Base-by-base conservation (phyloP, 371 early-diverging fungal genomes). In the Syncephalastrum monosporum region DNA sequence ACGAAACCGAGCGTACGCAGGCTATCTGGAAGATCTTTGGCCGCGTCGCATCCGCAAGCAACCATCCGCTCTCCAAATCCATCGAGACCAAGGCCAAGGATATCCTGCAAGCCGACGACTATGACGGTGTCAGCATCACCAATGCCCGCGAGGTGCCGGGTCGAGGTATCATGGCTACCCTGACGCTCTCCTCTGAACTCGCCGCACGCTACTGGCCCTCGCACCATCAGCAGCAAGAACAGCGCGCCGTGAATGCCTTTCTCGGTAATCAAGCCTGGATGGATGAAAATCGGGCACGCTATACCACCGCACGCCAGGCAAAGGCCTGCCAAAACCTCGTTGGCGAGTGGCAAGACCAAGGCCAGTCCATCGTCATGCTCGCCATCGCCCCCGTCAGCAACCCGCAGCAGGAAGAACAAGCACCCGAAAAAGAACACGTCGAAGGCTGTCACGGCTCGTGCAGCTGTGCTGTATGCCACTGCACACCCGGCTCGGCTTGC, bases 181-280 rank as follows among this genome's bases (percentile, higher is more conserved):
- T 82, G 21, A 60, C 67, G 3, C 53, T 82, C 2, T 61, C 70
- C 2, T 42, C 57, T 17, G 62, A 60, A 0, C 57, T 71, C 3
- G 60, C 65, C 14, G 38, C 24, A 10, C 48, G 33, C n/a, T 41
- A 52, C n/a, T 60, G 60, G 60, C 52, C 54, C 15, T 23, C 33
- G 7, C 52, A 53, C 42, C 53, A 54, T 43, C 25, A 50, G 44
- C 65, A 76, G n/a, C 59, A 65, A 3, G 65, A 74, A 12, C 59
- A 70, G 25, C 75, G 80, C 2, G 79, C 74, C 0, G 42, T 82
- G 17, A 82, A 81, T 44, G 78, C 83, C 1, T 77, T 83, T 57
- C 64, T 88, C 24, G 89, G 89, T 3, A 89, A 86, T 53, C 80
- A 83, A 49, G 79, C 79, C 29, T 90, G 89, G 89, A 87, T 87